phyloP scores from a whole-genome alignment of 805 yeast genomes.

The Starmerella roubikii region DNA sequence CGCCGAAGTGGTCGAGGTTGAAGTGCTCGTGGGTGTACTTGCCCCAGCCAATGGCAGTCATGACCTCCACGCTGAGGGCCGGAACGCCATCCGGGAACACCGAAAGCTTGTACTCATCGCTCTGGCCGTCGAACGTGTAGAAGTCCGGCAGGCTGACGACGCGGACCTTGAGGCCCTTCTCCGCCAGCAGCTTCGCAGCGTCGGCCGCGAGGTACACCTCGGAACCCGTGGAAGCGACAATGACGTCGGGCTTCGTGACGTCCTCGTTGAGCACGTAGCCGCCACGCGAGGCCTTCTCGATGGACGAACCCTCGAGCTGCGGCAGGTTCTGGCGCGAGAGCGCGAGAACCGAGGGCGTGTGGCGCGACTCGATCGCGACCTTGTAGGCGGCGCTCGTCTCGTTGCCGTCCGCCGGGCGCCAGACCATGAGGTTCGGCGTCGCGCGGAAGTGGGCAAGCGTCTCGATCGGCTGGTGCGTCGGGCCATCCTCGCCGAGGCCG shows the following conservation, averaged over 20 bases:
- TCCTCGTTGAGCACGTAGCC: conserved; percentile 65
- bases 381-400: conserved; percentile 44
- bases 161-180: conserved; percentile 55
- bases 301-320: conserved; percentile 81
- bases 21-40: conserved; percentile 93
- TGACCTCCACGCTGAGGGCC: conserved; percentile 83
- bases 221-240: conserved; percentile 84
- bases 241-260: conserved; percentile 50
- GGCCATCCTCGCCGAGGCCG: conserved; percentile 47
- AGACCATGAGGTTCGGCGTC: conserved; percentile 35
- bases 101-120: conserved; percentile 62
- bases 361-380: conserved; percentile 41
- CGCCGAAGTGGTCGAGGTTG: conserved; percentile 93
- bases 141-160: conserved; percentile 92
- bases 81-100: conserved; percentile 94
- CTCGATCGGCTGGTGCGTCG: conserved; percentile 46
- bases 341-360: conserved; percentile 60
- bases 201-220: conserved; percentile 77
- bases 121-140: conserved; percentile 75
- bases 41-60: conserved; percentile 84
- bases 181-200: conserved; percentile 58
- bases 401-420: conserved; percentile 43
- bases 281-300: conserved; percentile 89
- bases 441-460: conserved; percentile 39
- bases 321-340: conserved; percentile 71